A percentile compares a stretch with the other conserved stretches of the same genome.
These are phyloP conservation scores for Camelina sativa DNA, from an alignment of 345 rosid species.

Conservation along the genomic window DNA sequence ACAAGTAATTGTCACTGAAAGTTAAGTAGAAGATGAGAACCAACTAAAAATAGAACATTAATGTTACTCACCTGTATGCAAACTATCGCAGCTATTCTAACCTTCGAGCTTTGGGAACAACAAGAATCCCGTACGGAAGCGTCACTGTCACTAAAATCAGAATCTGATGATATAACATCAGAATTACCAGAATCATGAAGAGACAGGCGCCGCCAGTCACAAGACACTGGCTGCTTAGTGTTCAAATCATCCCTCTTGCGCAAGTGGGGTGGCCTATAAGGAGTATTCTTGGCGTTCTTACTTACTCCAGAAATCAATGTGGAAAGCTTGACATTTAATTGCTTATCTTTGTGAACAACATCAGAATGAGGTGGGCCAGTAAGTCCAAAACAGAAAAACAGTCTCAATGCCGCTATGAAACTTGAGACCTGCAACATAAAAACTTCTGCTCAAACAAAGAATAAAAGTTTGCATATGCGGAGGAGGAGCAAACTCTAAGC, in stretches of 20 bases:
- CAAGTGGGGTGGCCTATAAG: conserved; percentile 92
- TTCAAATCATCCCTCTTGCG: conserved; percentile 63
- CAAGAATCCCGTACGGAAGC: conserved; percentile 56
- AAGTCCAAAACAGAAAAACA: conserved; percentile 83
- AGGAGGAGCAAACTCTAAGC: no score
- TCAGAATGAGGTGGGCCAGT: conserved; percentile 47
- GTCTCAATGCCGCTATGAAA: conserved; percentile 71
- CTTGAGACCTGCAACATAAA: conserved; percentile 66
- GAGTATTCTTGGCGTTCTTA: conserved; percentile 48
- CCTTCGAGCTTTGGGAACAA: conserved; percentile 61
- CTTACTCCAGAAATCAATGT: conserved; percentile 50
- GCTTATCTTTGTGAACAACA: conserved; percentile 52
- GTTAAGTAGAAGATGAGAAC: conserved; percentile 5
- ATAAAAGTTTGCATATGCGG: conserved; percentile 21
- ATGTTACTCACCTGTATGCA: conserved; percentile 72
- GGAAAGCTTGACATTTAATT: conserved; percentile 43
- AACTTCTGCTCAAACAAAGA: conserved; percentile 19
- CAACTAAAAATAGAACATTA: conserved; percentile 20
- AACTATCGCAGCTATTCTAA: conserved; percentile 76
- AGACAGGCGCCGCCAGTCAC: conserved; percentile 48
- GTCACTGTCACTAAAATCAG: conserved; percentile 89
- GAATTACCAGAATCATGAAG: conserved; percentile 55
- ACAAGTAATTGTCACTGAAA: conserved; percentile 16
- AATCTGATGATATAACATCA: conserved; percentile 75
- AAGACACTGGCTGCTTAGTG: conserved; percentile 35